Evolutionary conservation across 345 rosid genomes (phyloP).

Genomic region (Dipteronia sinensis): DNA sequence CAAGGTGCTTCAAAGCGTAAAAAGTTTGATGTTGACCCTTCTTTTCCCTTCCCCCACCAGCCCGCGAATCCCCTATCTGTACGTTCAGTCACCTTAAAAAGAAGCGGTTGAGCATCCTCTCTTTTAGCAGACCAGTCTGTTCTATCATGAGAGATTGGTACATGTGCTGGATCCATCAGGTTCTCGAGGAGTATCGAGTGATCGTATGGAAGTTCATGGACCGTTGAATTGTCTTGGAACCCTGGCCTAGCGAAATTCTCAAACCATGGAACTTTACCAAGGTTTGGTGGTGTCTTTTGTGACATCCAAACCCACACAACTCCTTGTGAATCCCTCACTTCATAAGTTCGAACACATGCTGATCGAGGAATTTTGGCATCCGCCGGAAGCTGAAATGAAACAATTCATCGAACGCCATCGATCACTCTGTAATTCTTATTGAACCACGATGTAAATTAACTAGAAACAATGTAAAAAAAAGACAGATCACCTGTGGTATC

Average conservation of each 20-base stretch:
- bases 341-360: slow-evolving; percentile 73
- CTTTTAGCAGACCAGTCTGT: slow-evolving; percentile 87
- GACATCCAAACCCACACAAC: slow-evolving; percentile 98
- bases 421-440: not conserved
- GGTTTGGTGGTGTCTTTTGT: slow-evolving; percentile 60
- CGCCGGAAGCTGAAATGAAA: slow-evolving; percentile 60
- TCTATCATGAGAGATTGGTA: slow-evolving; percentile 91
- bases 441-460: not conserved
- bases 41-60: slow-evolving; percentile 80
- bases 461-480: not conserved
- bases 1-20: slow-evolving; percentile 83
- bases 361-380: slow-evolving; percentile 78
- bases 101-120: slow-evolving; percentile 84
- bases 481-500: slow-evolving; percentile 78
- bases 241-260: slow-evolving; percentile 81
- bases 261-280: slow-evolving; percentile 80
- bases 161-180: slow-evolving; percentile 97
- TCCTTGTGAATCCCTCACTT: slow-evolving; percentile 85
- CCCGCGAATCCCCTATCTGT: slow-evolving; percentile 83
- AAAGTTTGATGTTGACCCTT: slow-evolving; percentile 45
- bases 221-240: slow-evolving; percentile 66
- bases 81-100: slow-evolving; percentile 72
- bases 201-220: slow-evolving; percentile 93
- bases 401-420: slow-evolving; percentile 3
- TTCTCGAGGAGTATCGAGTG: slow-evolving; percentile 95